Evolutionary conservation across 176 grass and related monocot genomes (phyloP).

Genomic region (Avena sativa): DNA sequence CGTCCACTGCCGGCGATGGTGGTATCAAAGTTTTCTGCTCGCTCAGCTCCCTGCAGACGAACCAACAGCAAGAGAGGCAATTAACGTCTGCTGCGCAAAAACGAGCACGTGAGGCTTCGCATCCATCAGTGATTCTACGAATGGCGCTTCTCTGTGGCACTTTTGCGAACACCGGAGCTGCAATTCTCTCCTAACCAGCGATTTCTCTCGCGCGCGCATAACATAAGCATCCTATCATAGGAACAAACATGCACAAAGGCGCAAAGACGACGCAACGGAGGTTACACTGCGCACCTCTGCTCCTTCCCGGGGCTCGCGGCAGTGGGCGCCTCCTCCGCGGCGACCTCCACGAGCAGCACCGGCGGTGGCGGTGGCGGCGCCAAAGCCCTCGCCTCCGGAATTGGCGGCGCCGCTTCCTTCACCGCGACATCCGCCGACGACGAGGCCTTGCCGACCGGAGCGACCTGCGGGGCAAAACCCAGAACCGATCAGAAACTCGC

Average conservation of each 20-base stretch:
- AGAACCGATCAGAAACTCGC: conserved; percentile 23
- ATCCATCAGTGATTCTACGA: neutral
- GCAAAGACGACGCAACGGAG: neutral
- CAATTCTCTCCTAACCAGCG: neutral
- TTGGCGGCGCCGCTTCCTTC: conserved; percentile 12
- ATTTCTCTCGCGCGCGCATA: neutral
- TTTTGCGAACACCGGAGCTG: conserved; percentile 8
- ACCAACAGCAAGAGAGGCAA: neutral
- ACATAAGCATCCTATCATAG: neutral
- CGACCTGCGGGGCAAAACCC: conserved; percentile 38
- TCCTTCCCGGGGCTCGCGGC: neutral
- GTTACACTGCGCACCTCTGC: conserved; percentile 37
- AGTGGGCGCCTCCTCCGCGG: neutral
- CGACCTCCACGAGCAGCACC: neutral
- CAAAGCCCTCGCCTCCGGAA: neutral
- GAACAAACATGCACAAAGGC: neutral
- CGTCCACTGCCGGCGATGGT: neutral
- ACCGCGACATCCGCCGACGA: conserved; percentile 5
- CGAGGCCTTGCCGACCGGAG: neutral
- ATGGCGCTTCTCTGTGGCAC: neutral
- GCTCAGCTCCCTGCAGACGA: neutral
- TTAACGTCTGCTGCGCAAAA: neutral
- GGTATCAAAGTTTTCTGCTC: conserved; percentile 4
- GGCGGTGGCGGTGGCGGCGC: neutral
- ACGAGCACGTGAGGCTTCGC: neutral